Evolutionary conservation across 225 moss, liverwort and hornwort species (phyloP).

Genomic region (Pseudisothecium myosuroides): DNA sequence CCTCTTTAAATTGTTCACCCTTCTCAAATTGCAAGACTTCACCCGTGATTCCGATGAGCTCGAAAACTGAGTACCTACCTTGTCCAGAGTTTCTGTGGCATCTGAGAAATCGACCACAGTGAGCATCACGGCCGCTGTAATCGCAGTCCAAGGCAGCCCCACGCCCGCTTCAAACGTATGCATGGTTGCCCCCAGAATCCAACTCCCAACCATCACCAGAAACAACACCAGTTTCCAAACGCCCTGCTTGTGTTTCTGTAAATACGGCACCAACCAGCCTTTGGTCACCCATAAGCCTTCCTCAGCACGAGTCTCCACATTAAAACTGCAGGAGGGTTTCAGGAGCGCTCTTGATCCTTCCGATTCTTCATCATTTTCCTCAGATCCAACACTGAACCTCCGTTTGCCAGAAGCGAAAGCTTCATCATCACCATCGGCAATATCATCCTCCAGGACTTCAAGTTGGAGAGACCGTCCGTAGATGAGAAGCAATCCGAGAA

Average conservation of each 20-base stretch:
- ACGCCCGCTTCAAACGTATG: constrained; percentile 50
- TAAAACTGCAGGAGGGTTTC: neutral
- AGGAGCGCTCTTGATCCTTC: neutral
- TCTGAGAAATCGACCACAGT: constrained; percentile 70
- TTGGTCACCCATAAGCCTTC: neutral
- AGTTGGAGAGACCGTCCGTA: constrained; percentile 23
- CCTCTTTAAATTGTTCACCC: neutral
- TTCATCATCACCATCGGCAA: neutral
- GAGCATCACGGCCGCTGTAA: constrained; percentile 53
- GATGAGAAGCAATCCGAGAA: constrained; percentile 30
- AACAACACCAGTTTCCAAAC: constrained; percentile 3
- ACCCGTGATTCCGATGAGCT: neutral
- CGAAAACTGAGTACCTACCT: neutral
- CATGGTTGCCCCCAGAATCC: constrained; percentile 45
- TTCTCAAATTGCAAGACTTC: neutral
- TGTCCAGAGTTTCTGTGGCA: constrained; percentile 68
- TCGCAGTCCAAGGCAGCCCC: constrained; percentile 68
- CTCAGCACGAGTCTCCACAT: neutral
- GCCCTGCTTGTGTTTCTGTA: neutral
- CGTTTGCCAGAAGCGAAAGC: neutral
- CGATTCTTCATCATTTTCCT: neutral
- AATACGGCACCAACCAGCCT: neutral
- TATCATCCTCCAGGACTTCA: neutral
- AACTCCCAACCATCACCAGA: constrained; percentile 33
- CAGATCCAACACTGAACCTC: neutral